Evolutionary conservation across 2,329 filamentous ascomycete genomes (phyloP).

Genomic region (Pestalotiopsis sp.): DNA sequence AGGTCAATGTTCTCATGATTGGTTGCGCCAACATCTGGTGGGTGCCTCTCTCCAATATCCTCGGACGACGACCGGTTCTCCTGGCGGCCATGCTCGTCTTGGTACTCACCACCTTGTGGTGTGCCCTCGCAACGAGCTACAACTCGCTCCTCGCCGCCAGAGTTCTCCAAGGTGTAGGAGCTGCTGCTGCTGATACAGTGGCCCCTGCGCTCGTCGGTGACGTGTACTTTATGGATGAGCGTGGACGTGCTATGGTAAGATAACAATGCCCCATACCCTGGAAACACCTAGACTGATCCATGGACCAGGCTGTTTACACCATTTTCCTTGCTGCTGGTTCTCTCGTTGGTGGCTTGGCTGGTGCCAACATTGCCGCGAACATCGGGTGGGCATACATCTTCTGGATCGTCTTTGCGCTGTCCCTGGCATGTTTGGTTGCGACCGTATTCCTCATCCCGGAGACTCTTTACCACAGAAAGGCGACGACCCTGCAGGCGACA

Average conservation of each 20-base stretch:
- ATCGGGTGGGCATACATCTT: conserved; percentile 38
- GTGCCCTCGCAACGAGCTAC: conserved; percentile 27
- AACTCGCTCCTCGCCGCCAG: conserved; percentile 30
- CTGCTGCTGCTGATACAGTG: conserved; percentile 36
- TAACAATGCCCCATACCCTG: not conserved
- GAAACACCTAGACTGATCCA: not conserved
- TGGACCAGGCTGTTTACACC: conserved; percentile 30
- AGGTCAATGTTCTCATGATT: conserved; percentile 29
- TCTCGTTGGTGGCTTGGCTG: conserved; percentile 35
- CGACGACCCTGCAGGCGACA: not conserved
- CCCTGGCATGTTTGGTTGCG: conserved; percentile 25
- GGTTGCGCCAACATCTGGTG: conserved; percentile 39
- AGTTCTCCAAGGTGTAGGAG: conserved; percentile 36
- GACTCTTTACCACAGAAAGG: conserved; percentile 31
- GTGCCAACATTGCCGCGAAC: conserved; percentile 36
- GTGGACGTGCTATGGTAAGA: conserved; percentile 37
- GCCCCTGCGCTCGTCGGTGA: conserved; percentile 37
- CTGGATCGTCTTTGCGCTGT: conserved; percentile 31
- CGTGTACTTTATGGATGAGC: conserved; percentile 39
- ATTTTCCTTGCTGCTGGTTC: conserved; percentile 34
- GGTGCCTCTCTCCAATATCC: conserved; percentile 39
- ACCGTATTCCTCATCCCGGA: conserved; percentile 37
- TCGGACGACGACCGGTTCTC: conserved; percentile 35
- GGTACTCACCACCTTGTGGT: conserved; percentile 28
- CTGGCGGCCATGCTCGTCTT: conserved; percentile 32